These are phyloP conservation scores for Manihot esculenta DNA, from an alignment of 441 rosid genomes.

Conservation along the genomic window DNA sequence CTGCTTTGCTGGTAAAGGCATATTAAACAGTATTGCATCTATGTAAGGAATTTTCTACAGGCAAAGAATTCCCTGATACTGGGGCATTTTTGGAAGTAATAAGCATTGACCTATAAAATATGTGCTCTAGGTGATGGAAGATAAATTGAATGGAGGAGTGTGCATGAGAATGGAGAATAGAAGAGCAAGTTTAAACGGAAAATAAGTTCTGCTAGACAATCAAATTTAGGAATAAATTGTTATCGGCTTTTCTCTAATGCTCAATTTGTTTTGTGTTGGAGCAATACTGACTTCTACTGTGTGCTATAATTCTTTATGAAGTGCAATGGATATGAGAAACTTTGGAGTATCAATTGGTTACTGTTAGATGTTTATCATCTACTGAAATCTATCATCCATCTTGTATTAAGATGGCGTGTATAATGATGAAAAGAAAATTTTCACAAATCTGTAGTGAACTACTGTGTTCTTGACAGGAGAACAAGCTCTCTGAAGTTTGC, in stretches of 20 bases:
- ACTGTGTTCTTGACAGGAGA: neutral
- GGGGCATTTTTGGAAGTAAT: neutral
- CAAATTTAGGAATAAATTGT: too few species aligned
- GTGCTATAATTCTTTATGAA: too few species aligned
- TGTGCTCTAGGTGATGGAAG: neutral
- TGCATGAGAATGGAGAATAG: neutral
- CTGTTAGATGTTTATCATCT: too few species aligned
- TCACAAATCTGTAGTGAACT: neutral
- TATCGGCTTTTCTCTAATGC: too few species aligned
- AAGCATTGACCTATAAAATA: neutral
- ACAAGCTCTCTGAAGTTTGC: neutral
- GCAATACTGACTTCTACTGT: too few species aligned
- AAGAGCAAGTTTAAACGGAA: too few species aligned
- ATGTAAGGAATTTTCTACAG: neutral
- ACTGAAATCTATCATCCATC: neutral
- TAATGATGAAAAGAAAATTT: neutral
- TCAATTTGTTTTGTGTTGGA: too few species aligned
- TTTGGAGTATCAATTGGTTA: neutral
- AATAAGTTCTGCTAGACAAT: too few species aligned
- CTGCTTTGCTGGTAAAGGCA: neutral
- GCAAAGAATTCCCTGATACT: neutral
- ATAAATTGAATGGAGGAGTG: neutral
- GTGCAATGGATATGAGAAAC: too few species aligned
- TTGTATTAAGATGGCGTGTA: neutral
- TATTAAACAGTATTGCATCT: neutral